Evolutionary conservation across 2,329 filamentous ascomycete genomes (phyloP).

Genomic region (Fusarium torreyae): DNA sequence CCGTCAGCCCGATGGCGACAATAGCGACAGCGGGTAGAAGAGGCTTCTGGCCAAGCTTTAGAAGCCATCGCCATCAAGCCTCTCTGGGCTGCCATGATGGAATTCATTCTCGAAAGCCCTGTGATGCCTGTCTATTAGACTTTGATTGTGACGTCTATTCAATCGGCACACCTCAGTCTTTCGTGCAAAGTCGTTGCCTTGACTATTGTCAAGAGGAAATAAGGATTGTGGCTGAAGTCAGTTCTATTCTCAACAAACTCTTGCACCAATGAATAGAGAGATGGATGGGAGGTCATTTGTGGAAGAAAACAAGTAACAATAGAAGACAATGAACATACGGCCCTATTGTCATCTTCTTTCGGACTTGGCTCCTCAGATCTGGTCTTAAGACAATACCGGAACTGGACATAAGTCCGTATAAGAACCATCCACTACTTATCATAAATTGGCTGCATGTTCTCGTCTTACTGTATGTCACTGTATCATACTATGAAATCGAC

Average conservation of each 20-base stretch:
- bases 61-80: conserved; percentile 17
- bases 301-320: conserved; percentile 14
- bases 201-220: conserved; percentile 1
- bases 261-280: conserved; percentile 10
- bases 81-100: conserved; percentile 3
- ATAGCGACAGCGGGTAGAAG: not conserved
- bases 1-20: not conserved
- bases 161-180: not conserved
- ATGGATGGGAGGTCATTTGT: not conserved
- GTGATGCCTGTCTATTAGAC: not conserved
- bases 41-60: conserved; percentile 28
- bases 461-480: not conserved
- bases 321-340: not conserved
- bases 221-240: conserved; percentile 37
- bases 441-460: conserved; percentile 16
- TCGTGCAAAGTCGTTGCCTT: not conserved
- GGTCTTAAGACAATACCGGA: not conserved
- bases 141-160: conserved; percentile 23
- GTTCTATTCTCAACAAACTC: conserved; percentile 17
- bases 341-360: conserved; percentile 14
- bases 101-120: conserved; percentile 2
- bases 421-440: not conserved
- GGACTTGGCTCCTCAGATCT: not conserved
- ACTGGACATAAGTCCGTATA: not conserved
- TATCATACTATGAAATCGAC: not conserved